These are phyloP conservation scores for Macrocybe gigantea DNA, from an alignment of 768 basidiomycete genomes.

Conservation along the genomic window DNA sequence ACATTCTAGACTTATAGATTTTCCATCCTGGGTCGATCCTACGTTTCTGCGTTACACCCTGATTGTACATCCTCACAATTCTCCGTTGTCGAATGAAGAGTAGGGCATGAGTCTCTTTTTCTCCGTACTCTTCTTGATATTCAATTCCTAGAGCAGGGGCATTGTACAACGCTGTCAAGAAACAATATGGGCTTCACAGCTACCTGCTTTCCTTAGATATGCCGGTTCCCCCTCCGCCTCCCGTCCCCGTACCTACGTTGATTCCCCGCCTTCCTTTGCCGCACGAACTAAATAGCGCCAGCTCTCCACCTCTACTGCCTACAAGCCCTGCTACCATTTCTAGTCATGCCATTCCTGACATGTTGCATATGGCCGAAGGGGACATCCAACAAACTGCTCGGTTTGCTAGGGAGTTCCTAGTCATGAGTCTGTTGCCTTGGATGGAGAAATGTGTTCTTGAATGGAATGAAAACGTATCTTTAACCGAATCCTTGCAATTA, in stretches of 20 bases:
- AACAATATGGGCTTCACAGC: slow-evolving; percentile 75
- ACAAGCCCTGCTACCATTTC: slow-evolving; percentile 15
- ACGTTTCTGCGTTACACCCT: slow-evolving; percentile 67
- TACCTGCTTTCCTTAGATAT: slow-evolving; percentile 62
- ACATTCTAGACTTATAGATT: slow-evolving; percentile 58
- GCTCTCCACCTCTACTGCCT: slow-evolving; percentile 10
- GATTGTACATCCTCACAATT: slow-evolving; percentile 69
- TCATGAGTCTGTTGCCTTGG: slow-evolving; percentile 90
- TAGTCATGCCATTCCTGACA: slow-evolving; percentile 31
- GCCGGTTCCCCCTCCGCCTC: slow-evolving; percentile 56
- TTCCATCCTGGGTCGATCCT: slow-evolving; percentile 80
- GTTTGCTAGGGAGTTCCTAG: slow-evolving; percentile 83
- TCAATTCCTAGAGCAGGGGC: slow-evolving; percentile 54
- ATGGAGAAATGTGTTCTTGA: slow-evolving; percentile 93
- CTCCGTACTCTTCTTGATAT: slow-evolving; percentile 1
- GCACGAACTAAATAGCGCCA: slow-evolving; percentile 27
- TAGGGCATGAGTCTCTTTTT: slow-evolving; percentile 31
- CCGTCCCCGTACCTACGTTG: slow-evolving; percentile 60
- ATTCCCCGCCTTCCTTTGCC: slow-evolving; percentile 64
- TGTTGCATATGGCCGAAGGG: slow-evolving; percentile 44
- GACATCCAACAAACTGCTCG: slow-evolving; percentile 73
- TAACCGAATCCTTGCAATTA: background rate
- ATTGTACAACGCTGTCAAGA: slow-evolving; percentile 82
- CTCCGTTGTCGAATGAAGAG: slow-evolving; percentile 75
- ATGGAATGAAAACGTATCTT: slow-evolving; percentile 81